Percentiles rank a stretch among this genome's conserved stretches.
These are phyloP conservation scores for Rhizophora apiculata DNA, from an alignment of 345 rosid species.

Conservation along the genomic window DNA sequence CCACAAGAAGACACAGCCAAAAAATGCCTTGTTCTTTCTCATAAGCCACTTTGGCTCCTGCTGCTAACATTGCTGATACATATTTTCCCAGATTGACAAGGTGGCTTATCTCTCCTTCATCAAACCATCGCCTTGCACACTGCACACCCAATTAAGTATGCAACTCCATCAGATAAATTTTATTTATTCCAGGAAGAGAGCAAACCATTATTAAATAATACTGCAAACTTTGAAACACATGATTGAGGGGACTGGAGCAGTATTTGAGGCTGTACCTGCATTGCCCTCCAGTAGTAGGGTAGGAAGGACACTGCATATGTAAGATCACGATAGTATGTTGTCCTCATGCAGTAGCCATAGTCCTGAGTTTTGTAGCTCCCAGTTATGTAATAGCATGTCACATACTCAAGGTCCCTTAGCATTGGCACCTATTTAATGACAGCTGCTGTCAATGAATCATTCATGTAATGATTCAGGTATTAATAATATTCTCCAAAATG, in stretches of 20 bases:
- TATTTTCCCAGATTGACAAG: constrained; percentile 87
- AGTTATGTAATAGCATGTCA: constrained; percentile 85
- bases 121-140: constrained; percentile 97
- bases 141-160: constrained; percentile 23
- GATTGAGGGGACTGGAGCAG: not conserved
- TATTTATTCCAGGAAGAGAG: not conserved
- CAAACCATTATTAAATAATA: not conserved
- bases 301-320: constrained; percentile 93
- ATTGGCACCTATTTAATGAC: constrained; percentile 54
- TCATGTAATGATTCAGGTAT: not conserved
- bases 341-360: constrained; percentile 80
- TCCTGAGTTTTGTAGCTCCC: constrained; percentile 93
- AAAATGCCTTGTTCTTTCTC: constrained; percentile 64
- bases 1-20: constrained; percentile 68
- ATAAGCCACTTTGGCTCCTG: constrained; percentile 86
- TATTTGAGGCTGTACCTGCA: constrained; percentile 58
- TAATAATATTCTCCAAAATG: not conserved
- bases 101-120: constrained; percentile 72
- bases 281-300: constrained; percentile 99
- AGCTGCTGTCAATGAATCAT: constrained; percentile 7
- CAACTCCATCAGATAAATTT: not conserved
- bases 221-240: not conserved
- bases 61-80: constrained; percentile 95
- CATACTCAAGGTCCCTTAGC: constrained; percentile 79
- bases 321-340: constrained; percentile 73